phyloP scores from a whole-genome alignment of 2,329 filamentous ascomycete genomes.

The Cadophora gregata region DNA sequence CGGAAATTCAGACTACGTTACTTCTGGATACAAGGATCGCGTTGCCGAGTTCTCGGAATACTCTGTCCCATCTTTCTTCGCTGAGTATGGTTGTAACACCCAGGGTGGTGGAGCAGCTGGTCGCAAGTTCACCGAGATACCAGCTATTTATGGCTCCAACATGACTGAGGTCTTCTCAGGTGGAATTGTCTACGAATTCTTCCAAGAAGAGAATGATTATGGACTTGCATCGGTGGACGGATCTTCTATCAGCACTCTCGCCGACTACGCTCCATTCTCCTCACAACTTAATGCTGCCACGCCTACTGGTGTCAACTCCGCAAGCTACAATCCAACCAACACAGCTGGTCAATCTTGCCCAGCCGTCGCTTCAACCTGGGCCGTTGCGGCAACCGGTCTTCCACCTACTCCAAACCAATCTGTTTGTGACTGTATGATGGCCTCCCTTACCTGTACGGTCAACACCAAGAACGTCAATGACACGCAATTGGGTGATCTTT shows the following conservation, averaged over 20 bases:
- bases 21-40: constrained; percentile 81
- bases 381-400: constrained; percentile 61
- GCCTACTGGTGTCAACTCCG: constrained; percentile 67
- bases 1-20: constrained; percentile 75
- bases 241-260: constrained; percentile 68
- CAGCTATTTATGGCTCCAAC: constrained; percentile 74
- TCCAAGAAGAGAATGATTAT: constrained; percentile 87
- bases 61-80: constrained; percentile 95
- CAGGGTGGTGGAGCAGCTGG: constrained; percentile 48
- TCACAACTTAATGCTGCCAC: constrained; percentile 47
- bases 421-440: constrained; percentile 86
- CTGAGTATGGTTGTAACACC: constrained; percentile 95
- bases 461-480: constrained; percentile 61
- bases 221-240: constrained; percentile 47
- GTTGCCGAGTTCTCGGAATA: constrained; percentile 86
- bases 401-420: constrained; percentile 81
- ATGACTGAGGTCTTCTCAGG: constrained; percentile 91
- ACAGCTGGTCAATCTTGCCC: constrained; percentile 37
- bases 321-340: constrained; percentile 62
- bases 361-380: constrained; percentile 35
- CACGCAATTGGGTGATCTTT: constrained; percentile 69
- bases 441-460: constrained; percentile 68
- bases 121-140: constrained; percentile 85
- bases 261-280: constrained; percentile 70
- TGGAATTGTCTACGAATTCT: constrained; percentile 98